Conservation (phyloP, 345 rosid genomes). For the Salix purpurea region DNA sequence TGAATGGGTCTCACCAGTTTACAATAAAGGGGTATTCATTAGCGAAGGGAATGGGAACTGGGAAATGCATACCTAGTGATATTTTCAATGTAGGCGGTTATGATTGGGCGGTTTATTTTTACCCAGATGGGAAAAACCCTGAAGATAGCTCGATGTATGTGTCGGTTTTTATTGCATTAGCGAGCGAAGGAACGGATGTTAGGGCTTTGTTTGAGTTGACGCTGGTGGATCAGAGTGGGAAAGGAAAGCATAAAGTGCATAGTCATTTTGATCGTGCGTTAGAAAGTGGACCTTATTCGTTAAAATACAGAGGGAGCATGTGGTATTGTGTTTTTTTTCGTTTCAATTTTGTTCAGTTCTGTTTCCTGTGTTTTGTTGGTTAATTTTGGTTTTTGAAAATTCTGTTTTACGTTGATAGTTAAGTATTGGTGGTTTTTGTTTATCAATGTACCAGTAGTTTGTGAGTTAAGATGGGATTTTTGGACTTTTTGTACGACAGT, state of each 20-base stretch:
- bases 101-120: constrained; percentile 91
- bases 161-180: constrained; percentile 79
- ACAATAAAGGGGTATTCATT: constrained; percentile 74
- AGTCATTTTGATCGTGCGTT: constrained; percentile 93
- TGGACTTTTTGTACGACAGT: neutral
- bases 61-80: constrained; percentile 77
- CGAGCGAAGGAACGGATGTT: constrained; percentile 86
- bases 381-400: neutral
- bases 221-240: constrained; percentile 87
- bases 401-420: neutral
- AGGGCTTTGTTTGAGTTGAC: constrained; percentile 89
- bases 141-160: constrained; percentile 71
- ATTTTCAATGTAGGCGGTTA: constrained; percentile 80
- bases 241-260: constrained; percentile 80
- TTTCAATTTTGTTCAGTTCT: neutral
- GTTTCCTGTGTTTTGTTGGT: neutral
- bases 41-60: constrained; percentile 76
- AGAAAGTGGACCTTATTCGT: constrained; percentile 81
- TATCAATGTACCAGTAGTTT: neutral
- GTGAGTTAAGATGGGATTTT: neutral
- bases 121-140: constrained; percentile 84
- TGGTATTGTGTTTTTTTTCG: constrained; percentile 43
- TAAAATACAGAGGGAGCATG: constrained; percentile 90
- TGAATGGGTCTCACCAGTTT: constrained; percentile 78
- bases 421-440: neutral